Base-by-base conservation (phyloP, 306 rosid genomes). In the Sindora glabra region DNA sequence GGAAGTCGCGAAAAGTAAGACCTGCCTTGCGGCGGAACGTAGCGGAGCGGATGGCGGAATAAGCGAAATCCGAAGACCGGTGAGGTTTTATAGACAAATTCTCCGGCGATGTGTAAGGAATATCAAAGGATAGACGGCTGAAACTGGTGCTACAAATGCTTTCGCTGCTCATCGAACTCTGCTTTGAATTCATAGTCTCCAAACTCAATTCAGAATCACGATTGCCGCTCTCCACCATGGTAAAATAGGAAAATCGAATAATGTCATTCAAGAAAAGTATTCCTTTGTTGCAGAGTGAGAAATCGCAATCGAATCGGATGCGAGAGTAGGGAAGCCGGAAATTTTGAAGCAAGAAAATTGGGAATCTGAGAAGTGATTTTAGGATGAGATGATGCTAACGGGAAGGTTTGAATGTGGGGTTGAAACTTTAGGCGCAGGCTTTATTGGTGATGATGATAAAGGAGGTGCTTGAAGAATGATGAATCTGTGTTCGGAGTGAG, bases 101-200 rank as follows among this genome's bases (percentile, higher is more conserved):
- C 1, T 83, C 95, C 3, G 85, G 83, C 1, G 84, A 74, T 4
- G 76, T 48, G 0, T 64, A 69, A 0, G 69, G 47, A n/a, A 77
- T 90, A 4, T 92, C 94, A 49, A 92, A 92, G 3, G 98, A 92
- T 39, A 88, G 90, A 10, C 96, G 92, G 73, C 95, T 86, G 80
- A 81, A 83, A n/a, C 95, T 88, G 37, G 74, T 79, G 71, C 96
- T 88, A 38, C 96, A 88, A 59, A 66, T 63, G 48, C 90, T 86
- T 5, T 88, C 98, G 24, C 95, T 81, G 68, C 98, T 88, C 88
- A 92, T 86, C 0, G 96, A 85, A 18, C 94, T 74, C 9, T 77
- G 74, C 3, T 74, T 62, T 10, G 96, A 89, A 76, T 77, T 79
- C 11, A 69, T 56, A 0, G 76, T 51, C n/a, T 84, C 91, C 6